A percentile compares a stretch with the other conserved stretches of the same genome.
phyloP scores from a whole-genome alignment of 441 rosid genomes.

The Aquilaria agallochum region DNA sequence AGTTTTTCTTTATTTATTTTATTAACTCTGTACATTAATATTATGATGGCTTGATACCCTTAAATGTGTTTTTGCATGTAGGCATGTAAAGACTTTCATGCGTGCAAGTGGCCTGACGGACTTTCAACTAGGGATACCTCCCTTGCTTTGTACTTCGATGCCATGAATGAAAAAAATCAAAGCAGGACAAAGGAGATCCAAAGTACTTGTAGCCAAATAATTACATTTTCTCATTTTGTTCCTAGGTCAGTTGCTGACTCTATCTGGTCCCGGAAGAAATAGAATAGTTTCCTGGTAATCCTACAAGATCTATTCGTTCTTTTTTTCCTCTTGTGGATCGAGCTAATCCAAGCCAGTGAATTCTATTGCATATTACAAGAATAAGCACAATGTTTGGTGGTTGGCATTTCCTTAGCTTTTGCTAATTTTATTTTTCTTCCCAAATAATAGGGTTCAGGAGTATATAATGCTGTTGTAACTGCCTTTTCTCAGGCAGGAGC shows the following conservation, averaged over 20 bases:
- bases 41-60: not conserved
- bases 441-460: no score
- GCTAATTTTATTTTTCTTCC: no score
- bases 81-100: constrained; percentile 71
- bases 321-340: no score
- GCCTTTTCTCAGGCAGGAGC: constrained; percentile 46
- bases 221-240: constrained; percentile 68
- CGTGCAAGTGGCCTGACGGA: constrained; percentile 60
- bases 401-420: no score
- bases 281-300: no score
- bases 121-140: constrained; percentile 47
- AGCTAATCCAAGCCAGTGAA: no score
- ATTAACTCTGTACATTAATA: not conserved
- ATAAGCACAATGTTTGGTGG: no score
- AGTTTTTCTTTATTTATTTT: not conserved
- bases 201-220: constrained; percentile 39
- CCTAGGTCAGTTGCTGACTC: constrained; percentile 40
- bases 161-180: constrained; percentile 39
- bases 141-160: constrained; percentile 57
- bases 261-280: no score
- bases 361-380: no score
- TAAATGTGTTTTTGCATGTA: constrained; percentile 10
- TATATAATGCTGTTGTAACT: no score
- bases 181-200: constrained; percentile 31
- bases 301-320: no score